phyloP scores from a whole-genome alignment of 768 basidiomycete genomes.

The Trametes coccinea region DNA sequence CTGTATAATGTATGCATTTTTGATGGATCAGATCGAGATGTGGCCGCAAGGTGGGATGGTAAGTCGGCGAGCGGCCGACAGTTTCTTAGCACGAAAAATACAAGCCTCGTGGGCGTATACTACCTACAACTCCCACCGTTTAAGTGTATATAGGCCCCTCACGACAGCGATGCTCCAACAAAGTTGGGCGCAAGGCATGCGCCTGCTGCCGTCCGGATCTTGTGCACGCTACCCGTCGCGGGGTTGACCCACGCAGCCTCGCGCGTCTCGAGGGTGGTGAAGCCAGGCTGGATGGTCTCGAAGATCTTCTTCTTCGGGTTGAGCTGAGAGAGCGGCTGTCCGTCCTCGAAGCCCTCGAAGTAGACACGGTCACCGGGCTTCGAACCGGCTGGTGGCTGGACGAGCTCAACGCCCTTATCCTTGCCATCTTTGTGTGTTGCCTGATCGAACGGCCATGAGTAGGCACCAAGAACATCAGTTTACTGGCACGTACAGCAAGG shows the following conservation, averaged over 20 bases:
- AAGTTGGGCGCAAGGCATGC: conserved; percentile 78
- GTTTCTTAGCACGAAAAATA: conserved; percentile 8
- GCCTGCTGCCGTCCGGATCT: conserved; percentile 84
- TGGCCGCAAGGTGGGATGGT: no score
- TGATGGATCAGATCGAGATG: no score
- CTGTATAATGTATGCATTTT: no score
- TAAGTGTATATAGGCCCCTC: conserved; percentile 25
- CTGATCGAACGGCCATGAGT: conserved; percentile 40
- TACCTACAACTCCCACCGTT: background rate
- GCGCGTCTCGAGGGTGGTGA: conserved; percentile 81
- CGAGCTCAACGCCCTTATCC: conserved; percentile 87
- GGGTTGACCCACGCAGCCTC: conserved; percentile 96
- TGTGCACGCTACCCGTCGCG: conserved; percentile 72
- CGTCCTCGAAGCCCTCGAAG: conserved; percentile 90
- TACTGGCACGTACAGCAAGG: conserved; percentile 63
- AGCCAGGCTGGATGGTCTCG: conserved; percentile 95
- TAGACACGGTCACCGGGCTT: conserved; percentile 93
- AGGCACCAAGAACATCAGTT: background rate
- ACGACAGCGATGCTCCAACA: conserved; percentile 91
- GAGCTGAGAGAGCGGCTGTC: conserved; percentile 74
- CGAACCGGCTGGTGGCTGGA: conserved; percentile 81
- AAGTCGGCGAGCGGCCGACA: background rate
- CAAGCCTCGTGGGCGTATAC: conserved; percentile 1
- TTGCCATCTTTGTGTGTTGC: conserved; percentile 90
- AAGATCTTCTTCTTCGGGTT: conserved; percentile 99